Evolutionary conservation across 2,329 filamentous ascomycete species (phyloP), one percentile per base, ranked within the genome.

Genomic region (Verticillium longisporum): DNA sequence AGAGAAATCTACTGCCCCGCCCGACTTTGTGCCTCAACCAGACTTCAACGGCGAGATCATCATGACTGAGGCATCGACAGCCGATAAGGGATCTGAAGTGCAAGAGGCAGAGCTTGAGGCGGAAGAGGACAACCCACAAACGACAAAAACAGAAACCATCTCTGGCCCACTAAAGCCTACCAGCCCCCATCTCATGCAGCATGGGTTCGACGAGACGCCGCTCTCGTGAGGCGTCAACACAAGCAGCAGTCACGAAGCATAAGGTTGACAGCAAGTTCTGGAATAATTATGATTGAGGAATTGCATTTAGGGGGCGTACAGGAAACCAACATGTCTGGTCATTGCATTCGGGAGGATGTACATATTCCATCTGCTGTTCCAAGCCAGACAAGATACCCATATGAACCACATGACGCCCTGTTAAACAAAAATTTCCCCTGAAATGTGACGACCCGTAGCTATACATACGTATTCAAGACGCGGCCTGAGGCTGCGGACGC

Each of bases 401-500:
- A 37, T 55, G 13, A 53, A 57, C 57, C 57, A 26, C 26, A 33
- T 34, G 32, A 50, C 45, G 45, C 45, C 45, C 21, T 26, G 26
- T 26, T 26, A 3, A 26, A 26, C 26, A 26, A 26, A 3, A 26
- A 26, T 3, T 3, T 26, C 26, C 4, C 26, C 26, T 26, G 26
- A 26, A 26, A 26, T 26, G 26, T 26, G 26, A 26, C 26, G 26
- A 26, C 26, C 4, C 26, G 14, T 45, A 26, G 26, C 26, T 26
- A 4, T 26, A 26, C 26, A 26, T 3, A 26, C 26, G 26, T 26
- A 26, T 32, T 62, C 60, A 66, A 59, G 55, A 65, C 11, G 65
- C 65, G 15, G 59, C 57, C 58, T 68, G 59, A 59, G 64, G 60
- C 61, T 65, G 61, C 36, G 61, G 65, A 53, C 57, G 64, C 58